phyloP scores from a whole-genome alignment of 1,284 basidiomycete genomes.

The Rugosomyces carneus region DNA sequence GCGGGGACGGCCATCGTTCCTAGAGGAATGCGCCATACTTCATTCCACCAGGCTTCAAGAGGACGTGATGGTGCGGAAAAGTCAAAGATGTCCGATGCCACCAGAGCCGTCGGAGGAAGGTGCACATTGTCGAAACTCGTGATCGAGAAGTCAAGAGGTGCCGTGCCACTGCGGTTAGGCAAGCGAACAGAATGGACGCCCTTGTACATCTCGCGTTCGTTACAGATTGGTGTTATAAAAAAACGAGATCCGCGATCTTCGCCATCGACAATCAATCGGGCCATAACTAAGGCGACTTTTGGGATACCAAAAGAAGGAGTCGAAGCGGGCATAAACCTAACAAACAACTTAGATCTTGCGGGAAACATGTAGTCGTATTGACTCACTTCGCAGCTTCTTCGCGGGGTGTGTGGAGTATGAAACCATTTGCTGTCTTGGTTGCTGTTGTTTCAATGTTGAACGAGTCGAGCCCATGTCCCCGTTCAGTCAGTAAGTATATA shows the following conservation, averaged over 20 bases:
- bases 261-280: constrained; percentile 42
- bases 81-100: constrained; percentile 35
- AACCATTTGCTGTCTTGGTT: constrained; percentile 41
- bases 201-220: constrained; percentile 43
- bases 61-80: constrained; percentile 31
- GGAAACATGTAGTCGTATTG: constrained; percentile 2
- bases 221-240: constrained; percentile 46
- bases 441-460: constrained; percentile 57
- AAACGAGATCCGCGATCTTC: constrained; percentile 45
- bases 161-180: constrained; percentile 39
- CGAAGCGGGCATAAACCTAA: constrained; percentile 55
- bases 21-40: constrained; percentile 46
- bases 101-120: constrained; percentile 38
- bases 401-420: constrained; percentile 46
- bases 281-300: constrained; percentile 50
- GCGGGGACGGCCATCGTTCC: constrained; percentile 44
- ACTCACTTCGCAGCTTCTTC: constrained; percentile 53
- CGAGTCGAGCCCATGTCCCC: constrained; percentile 54
- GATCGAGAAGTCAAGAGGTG: constrained; percentile 42
- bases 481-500: constrained; percentile 46
- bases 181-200: constrained; percentile 38
- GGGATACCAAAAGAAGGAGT: constrained; percentile 45
- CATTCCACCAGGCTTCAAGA: constrained; percentile 43
- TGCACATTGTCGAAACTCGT: constrained; percentile 42
- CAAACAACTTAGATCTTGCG: constrained; percentile 4